These are phyloP conservation scores for Yamadazyma sp. DNA, from an alignment of 1,139 yeast species.

Conservation along the genomic window DNA sequence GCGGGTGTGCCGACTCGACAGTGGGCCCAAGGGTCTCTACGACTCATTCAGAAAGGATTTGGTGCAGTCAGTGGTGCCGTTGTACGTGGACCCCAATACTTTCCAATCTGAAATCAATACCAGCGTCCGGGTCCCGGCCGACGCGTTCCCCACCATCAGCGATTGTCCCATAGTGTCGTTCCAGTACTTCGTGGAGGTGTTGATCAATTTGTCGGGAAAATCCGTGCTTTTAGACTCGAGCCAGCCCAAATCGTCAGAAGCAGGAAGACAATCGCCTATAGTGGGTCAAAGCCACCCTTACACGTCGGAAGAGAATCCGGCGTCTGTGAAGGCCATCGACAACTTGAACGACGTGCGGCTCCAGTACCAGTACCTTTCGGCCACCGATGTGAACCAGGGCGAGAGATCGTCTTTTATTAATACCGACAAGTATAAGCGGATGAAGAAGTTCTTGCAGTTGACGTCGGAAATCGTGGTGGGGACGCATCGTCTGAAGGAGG, in stretches of 20 bases:
- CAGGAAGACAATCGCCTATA: conserved; percentile 15
- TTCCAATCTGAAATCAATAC: conserved; percentile 60
- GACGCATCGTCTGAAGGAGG: conserved; percentile 53
- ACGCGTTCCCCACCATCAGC: conserved; percentile 80
- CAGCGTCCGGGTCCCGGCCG: conserved; percentile 73
- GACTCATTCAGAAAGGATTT: conserved; percentile 86
- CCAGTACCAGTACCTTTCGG: conserved; percentile 31
- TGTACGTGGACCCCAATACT: conserved; percentile 72
- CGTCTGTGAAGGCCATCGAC: conserved; percentile 4
- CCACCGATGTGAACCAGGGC: conserved; percentile 27
- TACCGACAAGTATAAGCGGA: conserved; percentile 72
- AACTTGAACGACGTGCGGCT: conserved; percentile 23
- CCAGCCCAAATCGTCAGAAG: conserved; percentile 11
- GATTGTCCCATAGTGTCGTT: conserved; percentile 76
- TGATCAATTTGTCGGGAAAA: conserved; percentile 62
- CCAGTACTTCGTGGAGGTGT: conserved; percentile 81
- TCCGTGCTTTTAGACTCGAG: conserved; percentile 34
- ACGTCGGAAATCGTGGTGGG: conserved; percentile 82
- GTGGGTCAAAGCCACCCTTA: conserved; percentile 7
- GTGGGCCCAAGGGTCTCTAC: conserved; percentile 60
- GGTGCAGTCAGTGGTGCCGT: conserved; percentile 73
- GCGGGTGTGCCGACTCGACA: conserved; percentile 74
- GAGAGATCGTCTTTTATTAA: conserved; percentile 58
- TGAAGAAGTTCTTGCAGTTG: conserved; percentile 73
- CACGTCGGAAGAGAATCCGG: conserved; percentile 2